A percentile compares a stretch with the other conserved stretches of the same genome.
These are phyloP conservation scores for Boletus semigastroideus DNA, from an alignment of 1,284 basidiomycete species.

Conservation along the genomic window DNA sequence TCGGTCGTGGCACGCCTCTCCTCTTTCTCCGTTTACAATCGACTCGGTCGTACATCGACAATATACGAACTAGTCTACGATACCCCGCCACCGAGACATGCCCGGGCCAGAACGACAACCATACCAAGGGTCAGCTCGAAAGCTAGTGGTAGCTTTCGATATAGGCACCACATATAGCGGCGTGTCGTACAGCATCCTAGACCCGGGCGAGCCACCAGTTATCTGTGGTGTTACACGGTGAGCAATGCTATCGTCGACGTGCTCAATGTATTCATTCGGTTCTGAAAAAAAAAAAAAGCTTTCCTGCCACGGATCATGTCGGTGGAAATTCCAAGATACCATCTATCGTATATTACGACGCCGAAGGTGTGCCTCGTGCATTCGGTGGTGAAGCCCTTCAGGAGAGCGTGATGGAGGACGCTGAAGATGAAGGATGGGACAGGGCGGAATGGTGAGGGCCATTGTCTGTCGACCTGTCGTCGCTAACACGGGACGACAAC, in stretches of 20 bases:
- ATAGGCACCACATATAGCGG: conserved; percentile 53
- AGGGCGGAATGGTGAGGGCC: conserved; percentile 43
- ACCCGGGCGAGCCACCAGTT: conserved; percentile 46
- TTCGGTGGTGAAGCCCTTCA: conserved; percentile 51
- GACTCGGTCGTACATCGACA: conserved; percentile 16
- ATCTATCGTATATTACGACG: conserved; percentile 53
- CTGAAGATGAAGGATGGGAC: conserved; percentile 47
- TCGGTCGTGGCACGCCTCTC: background rate
- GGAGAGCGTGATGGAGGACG: conserved; percentile 40
- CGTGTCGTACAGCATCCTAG: conserved; percentile 45
- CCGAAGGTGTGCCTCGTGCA: conserved; percentile 40
- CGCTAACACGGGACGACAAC: background rate
- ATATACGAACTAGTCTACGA: background rate
- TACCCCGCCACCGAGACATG: conserved; percentile 23
- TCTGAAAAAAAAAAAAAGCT: conserved; percentile 40
- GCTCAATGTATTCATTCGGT: background rate
- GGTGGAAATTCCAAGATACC: conserved; percentile 57
- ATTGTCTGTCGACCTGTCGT: background rate
- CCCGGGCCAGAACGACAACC: conserved; percentile 31
- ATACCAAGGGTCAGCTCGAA: conserved; percentile 37
- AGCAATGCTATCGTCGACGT: background rate
- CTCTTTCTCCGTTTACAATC: background rate
- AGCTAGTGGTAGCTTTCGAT: conserved; percentile 50
- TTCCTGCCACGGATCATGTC: conserved; percentile 51
- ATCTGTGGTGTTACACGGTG: conserved; percentile 45